Evolutionary conservation across 1,139 yeast genomes (phyloP).

Genomic region (Suhomyces bokatorum): DNA sequence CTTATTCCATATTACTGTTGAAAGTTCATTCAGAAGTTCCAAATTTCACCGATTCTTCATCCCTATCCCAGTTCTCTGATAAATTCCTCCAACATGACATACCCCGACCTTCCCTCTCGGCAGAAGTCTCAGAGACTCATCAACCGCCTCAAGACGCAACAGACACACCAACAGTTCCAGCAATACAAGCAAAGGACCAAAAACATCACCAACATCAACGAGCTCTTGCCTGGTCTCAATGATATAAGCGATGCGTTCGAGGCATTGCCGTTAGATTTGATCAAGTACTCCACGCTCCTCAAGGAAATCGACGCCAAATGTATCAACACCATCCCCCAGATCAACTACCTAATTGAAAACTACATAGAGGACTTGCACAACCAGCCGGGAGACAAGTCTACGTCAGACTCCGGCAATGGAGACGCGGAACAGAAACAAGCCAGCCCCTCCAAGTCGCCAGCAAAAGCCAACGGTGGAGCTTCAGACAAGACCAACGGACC

Average conservation of each 20-base stretch:
- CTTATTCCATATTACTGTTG: not conserved
- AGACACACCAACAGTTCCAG: conserved; percentile 31
- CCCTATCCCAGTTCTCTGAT: not conserved
- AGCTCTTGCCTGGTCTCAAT: conserved; percentile 80
- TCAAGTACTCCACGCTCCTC: conserved; percentile 81
- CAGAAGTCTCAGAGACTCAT: conserved; percentile 50
- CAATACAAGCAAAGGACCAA: conserved; percentile 38
- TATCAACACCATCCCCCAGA: conserved; percentile 68
- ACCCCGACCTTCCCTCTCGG: conserved; percentile 46
- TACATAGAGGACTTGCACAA: conserved; percentile 51
- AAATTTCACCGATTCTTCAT: not conserved
- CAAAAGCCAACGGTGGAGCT: not conserved
- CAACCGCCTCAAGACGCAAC: conserved; percentile 32
- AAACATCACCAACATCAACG: conserved; percentile 38
- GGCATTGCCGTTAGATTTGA: conserved; percentile 82
- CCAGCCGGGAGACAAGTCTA: not conserved
- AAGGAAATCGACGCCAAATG: conserved; percentile 96
- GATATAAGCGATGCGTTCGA: conserved; percentile 90
- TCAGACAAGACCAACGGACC: conserved; percentile 13
- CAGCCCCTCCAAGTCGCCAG: conserved; percentile 1
- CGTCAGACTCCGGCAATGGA: not conserved
- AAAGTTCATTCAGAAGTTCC: not conserved
- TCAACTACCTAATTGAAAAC: conserved; percentile 56
- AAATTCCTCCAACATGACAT: conserved; percentile 22
- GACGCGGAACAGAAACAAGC: not conserved